Evolutionary conservation across 352 stramenopile genomes (phyloP), one percentile per base, ranked within the genome.

Genomic region (Pseudoperonospora humuli): DNA sequence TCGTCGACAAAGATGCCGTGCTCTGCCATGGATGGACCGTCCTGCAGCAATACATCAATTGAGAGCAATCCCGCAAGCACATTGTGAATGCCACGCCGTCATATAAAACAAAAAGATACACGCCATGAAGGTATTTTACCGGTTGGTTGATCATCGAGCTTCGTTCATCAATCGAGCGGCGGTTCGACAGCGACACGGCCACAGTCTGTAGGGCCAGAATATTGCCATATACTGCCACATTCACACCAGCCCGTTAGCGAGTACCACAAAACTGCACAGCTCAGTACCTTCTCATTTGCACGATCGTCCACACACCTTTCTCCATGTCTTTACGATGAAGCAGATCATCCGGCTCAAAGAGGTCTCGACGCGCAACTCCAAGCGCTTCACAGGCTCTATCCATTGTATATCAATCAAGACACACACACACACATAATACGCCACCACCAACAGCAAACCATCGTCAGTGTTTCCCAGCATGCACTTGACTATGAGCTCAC

Each of bases 111-210:
- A 31, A 50, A 39, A 45, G 23, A 42, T 21, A 3, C 15, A 57
- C 18, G 2, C 7, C 26, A 33, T 7, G 13, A 20, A 36, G n/a
- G n/a, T 28, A 21, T 5, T 34, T 11, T 62, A 72, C 58, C 44
- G 49, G 39, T 17, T 42, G 50, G 10, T 65, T 54, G 34, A 66
- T 63, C 14, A 84, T 67, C 0, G 70, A 86, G 41, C 73, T 86
- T 17, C 80, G 75, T 20, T 86, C 75, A 46, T 93, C 75, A 39
- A 89, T 86, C 3, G 81, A 89, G 14, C 81, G 70, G 3, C 79
- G 74, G 36, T 75, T 78, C 2, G 77, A 90, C 20, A 90, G 67
- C n/a, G 66, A 69, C 20, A 90, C 67, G 0, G 75, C 75, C 38
- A 85, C 75, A 2, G 50, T 58, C 28, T 93, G 77, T n/a, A 93